Conservation (phyloP, 2,329 filamentous ascomycete genomes). For the Aaosphaeria arxii region DNA sequence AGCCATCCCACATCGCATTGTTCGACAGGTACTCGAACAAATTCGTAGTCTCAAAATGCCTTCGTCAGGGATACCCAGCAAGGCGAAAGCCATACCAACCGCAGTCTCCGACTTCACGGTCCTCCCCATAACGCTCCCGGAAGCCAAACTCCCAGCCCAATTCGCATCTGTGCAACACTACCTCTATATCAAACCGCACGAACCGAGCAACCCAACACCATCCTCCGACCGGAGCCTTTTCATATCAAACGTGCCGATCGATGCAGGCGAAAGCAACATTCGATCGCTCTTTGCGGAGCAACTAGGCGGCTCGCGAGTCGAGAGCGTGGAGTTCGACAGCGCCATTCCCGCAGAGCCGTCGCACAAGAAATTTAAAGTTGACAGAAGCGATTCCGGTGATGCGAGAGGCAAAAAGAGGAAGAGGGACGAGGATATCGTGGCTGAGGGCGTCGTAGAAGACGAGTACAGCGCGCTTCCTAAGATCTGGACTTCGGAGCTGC, state of each 20-base stretch:
- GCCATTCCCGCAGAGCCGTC: conserved; percentile 35
- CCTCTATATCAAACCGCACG: conserved; percentile 81
- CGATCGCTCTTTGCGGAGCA: conserved; percentile 71
- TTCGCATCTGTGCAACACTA: conserved; percentile 63
- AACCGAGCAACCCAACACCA: conserved; percentile 62
- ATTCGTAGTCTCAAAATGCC: neutral
- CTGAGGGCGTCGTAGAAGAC: conserved; percentile 49
- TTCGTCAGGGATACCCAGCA: conserved; percentile 6
- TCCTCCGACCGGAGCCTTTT: conserved; percentile 79
- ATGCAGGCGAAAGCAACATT: conserved; percentile 75
- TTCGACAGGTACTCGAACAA: no score
- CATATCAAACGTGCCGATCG: conserved; percentile 82
- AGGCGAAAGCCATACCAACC: conserved; percentile 16
- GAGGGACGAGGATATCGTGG: conserved; percentile 39
- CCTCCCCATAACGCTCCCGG: conserved; percentile 62
- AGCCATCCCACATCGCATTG: no score
- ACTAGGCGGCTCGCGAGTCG: conserved; percentile 74
- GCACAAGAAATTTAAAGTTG: conserved; percentile 46
- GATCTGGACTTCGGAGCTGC: conserved; percentile 70
- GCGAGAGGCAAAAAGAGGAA: conserved; percentile 56
- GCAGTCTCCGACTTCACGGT: conserved; percentile 62
- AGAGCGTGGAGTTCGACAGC: conserved; percentile 69
- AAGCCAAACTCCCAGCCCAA: conserved; percentile 53
- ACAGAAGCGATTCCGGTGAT: conserved; percentile 33
- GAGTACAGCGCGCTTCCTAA: conserved; percentile 63